These are phyloP conservation scores for Pseudohyphozyma bogoriensis DNA, from an alignment of 768 basidiomycete species.

Conservation along the genomic window DNA sequence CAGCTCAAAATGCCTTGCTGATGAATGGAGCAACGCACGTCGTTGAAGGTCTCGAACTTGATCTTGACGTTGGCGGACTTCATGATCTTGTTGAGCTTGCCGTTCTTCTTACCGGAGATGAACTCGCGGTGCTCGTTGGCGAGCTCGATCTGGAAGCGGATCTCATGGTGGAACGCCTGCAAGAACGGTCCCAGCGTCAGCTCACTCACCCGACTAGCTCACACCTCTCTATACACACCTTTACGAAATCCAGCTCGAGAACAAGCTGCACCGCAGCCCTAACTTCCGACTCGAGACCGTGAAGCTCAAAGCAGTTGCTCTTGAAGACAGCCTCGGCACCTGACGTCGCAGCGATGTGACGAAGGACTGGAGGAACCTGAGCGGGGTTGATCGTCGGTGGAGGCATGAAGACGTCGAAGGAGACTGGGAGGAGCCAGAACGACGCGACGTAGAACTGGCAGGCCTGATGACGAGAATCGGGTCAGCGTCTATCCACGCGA, in stretches of 20 bases:
- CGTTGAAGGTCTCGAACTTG: slow-evolving; percentile 97
- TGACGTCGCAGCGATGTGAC: slow-evolving; percentile 72
- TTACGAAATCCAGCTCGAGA: slow-evolving; percentile 80
- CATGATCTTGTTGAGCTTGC: slow-evolving; percentile 99
- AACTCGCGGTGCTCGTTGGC: slow-evolving; percentile 97
- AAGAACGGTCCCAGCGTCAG: background rate
- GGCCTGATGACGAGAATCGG: slow-evolving; percentile 46
- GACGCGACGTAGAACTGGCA: slow-evolving; percentile 95
- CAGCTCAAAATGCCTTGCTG: no score
- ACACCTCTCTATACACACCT: slow-evolving; percentile 46
- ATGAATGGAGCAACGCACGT: no score
- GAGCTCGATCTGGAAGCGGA: slow-evolving; percentile 94
- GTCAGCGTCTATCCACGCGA: background rate
- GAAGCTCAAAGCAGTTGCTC: slow-evolving; percentile 94
- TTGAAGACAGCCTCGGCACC: slow-evolving; percentile 95
- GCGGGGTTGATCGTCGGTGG: slow-evolving; percentile 61
- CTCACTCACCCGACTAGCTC: background rate
- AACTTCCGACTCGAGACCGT: slow-evolving; percentile 85
- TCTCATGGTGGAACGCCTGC: slow-evolving; percentile 89
- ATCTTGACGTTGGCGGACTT: slow-evolving; percentile 94
- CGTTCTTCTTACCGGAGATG: slow-evolving; percentile 98
- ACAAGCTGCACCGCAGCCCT: slow-evolving; percentile 73
- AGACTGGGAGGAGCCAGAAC: slow-evolving; percentile 87
- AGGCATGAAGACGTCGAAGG: slow-evolving; percentile 84
- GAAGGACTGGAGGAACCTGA: slow-evolving; percentile 72